Evolutionary conservation across 129 eudicot genomes (phyloP).

Genomic region (Arctium lappa): DNA sequence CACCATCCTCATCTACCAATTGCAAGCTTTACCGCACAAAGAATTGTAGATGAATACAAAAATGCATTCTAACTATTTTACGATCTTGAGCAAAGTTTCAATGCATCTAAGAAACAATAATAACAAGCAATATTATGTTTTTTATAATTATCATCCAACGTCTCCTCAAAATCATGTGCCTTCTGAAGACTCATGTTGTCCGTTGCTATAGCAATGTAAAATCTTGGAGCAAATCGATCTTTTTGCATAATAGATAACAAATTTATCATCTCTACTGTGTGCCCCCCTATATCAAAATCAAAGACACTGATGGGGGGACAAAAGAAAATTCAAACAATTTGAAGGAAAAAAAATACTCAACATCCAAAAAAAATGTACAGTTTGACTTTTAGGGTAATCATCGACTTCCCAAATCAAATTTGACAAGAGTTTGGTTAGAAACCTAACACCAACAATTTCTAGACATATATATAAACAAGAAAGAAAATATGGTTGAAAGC

Average conservation of each 20-base stretch:
- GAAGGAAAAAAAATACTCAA: background rate
- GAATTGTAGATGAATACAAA: background rate
- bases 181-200: constrained; percentile 98
- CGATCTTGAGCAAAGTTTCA: background rate
- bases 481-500: constrained; percentile 2
- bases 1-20: background rate
- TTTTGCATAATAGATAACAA: constrained; percentile 59
- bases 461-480: background rate
- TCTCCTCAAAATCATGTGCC: constrained; percentile 71
- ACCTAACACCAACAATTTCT: background rate
- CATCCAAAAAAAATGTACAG: background rate
- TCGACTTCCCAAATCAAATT: background rate
- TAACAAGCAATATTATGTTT: background rate
- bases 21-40: background rate
- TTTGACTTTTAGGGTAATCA: background rate
- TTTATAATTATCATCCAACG: constrained; percentile 44
- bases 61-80: background rate
- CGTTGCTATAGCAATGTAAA: constrained; percentile 87
- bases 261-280: constrained; percentile 92
- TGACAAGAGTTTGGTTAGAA: background rate
- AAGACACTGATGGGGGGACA: background rate
- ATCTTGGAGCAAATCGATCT: constrained; percentile 65
- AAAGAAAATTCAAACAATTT: background rate
- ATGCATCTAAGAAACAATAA: background rate
- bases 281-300: constrained; percentile 58